Evolutionary conservation across 805 yeast species (phyloP), one percentile per base, ranked within the genome.

Genomic region (Candida chilensis): DNA sequence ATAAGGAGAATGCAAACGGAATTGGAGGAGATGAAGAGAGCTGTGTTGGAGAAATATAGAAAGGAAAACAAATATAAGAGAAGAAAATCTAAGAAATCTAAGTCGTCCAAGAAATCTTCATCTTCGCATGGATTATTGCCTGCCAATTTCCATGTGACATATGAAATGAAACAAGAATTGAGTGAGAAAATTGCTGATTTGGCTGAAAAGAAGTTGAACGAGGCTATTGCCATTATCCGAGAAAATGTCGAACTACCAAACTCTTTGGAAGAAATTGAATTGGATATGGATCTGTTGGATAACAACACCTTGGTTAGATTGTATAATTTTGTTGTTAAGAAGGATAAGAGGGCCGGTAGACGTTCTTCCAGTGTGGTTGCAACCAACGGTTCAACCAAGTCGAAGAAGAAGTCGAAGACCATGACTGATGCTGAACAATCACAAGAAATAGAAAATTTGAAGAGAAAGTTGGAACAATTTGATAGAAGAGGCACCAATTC

Each of bases 111-210:
- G 47, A 44, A 31, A 38, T 32, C 32, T 25, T 37, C 50, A 19
- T 35, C 40, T 34, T 57, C n/a, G n/a, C n/a, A n/a, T n/a, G n/a
- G n/a, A n/a, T n/a, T n/a, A n/a, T n/a, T n/a, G n/a, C n/a, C n/a
- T n/a, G n/a, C n/a, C n/a, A n/a, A n/a, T 37, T 41, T 44, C 34
- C 51, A 40, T 32, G 86, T 90, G 31, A 84, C 96, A 0, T 92
- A 85, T 50, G 97, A 88, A 48, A 90, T 90, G 97, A 92, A 92
- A 70, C 84, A 85, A 50, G 92, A 86, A 52, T 78, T 92, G 35
- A 75, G 87, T 33, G 96, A 87, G 48, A 78, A 78, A 41, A 88
- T 92, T 50, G 77, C 79, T 31, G 77, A 75, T 35, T 58, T 78
- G 38, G 72, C 86, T 27, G 94, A 87, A 40, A 75, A 79, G 54